A percentile compares a stretch with the other conserved stretches of the same genome.
Evolutionary conservation across 768 basidiomycete genomes (phyloP).

Genomic region (Naganishia antarctica): DNA sequence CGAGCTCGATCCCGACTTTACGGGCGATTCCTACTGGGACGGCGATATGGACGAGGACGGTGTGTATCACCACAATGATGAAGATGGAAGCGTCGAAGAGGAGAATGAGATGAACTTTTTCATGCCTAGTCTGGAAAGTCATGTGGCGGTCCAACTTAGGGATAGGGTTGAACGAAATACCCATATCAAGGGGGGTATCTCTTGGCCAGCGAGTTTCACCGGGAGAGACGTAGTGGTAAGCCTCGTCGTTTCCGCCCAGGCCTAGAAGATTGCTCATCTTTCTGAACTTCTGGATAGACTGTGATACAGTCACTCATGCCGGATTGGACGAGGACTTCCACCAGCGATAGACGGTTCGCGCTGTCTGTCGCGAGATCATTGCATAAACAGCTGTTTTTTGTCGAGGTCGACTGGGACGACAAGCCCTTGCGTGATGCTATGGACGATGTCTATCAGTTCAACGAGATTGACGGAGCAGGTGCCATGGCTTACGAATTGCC

Average conservation of each 20-base stretch:
- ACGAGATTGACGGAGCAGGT: constrained; percentile 55
- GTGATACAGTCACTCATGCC: constrained; percentile 84
- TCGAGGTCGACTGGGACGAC: constrained; percentile 92
- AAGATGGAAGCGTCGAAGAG: constrained; percentile 51
- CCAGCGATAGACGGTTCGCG: constrained; percentile 74
- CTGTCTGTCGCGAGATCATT: constrained; percentile 82
- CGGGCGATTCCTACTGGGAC: constrained; percentile 29
- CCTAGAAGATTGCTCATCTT: constrained; percentile 24
- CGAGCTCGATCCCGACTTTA: constrained; percentile 13
- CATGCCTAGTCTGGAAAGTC: constrained; percentile 78
- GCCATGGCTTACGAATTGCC: constrained; percentile 42
- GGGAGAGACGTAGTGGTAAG: constrained; percentile 89
- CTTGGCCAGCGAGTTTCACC: constrained; percentile 84
- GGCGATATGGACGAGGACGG: constrained; percentile 32
- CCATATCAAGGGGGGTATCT: constrained; percentile 88
- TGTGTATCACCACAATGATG: constrained; percentile 27
- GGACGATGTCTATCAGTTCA: constrained; percentile 91
- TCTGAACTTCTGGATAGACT: constrained; percentile 54
- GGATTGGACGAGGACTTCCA: constrained; percentile 69
- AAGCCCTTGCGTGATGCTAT: constrained; percentile 76
- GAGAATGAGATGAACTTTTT: constrained; percentile 72
- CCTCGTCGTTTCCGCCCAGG: constrained; percentile 29
- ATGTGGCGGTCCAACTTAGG: constrained; percentile 80
- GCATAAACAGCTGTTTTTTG: constrained; percentile 89
- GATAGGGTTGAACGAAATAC: constrained; percentile 82